Evolutionary conservation across 2,329 filamentous ascomycete species (phyloP).

Genomic region (Fusarium heterosporum): DNA sequence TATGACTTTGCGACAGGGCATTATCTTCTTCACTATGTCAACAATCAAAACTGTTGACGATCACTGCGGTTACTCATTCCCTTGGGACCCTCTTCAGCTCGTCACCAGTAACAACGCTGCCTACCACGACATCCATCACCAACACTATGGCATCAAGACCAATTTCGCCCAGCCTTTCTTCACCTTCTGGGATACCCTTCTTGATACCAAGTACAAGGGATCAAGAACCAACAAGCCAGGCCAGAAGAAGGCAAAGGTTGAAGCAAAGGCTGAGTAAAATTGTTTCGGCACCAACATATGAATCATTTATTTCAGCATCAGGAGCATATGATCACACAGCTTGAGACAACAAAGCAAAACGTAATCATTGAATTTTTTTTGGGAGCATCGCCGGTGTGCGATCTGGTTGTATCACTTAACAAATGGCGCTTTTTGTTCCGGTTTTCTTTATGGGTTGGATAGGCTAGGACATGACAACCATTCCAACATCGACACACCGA

Average conservation of each 20-base stretch:
- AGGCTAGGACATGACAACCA: slow-evolving; percentile 32
- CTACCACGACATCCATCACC: slow-evolving; percentile 98
- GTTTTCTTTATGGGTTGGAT: slow-evolving; percentile 36
- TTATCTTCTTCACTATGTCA: slow-evolving; percentile 88
- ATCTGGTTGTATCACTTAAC: slow-evolving; percentile 27
- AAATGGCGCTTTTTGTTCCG: slow-evolving; percentile 29
- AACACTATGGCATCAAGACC: slow-evolving; percentile 98
- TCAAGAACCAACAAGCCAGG: slow-evolving; percentile 59
- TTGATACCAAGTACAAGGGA: slow-evolving; percentile 86
- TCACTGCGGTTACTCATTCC: slow-evolving; percentile 95
- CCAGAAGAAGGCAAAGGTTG: slow-evolving; percentile 43
- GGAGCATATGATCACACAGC: slow-evolving; percentile 37
- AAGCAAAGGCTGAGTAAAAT: slow-evolving; percentile 24
- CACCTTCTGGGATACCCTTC: slow-evolving; percentile 89
- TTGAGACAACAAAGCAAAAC: slow-evolving; percentile 27
- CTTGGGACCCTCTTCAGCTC: slow-evolving; percentile 92
- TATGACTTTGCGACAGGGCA: slow-evolving; percentile 87
- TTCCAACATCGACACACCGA: slow-evolving; percentile 32
- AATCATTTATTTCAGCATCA: slow-evolving; percentile 38
- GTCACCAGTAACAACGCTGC: slow-evolving; percentile 94
- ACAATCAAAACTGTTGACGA: slow-evolving; percentile 98
- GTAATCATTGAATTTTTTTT: slow-evolving; percentile 10
- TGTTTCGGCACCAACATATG: slow-evolving; percentile 37
- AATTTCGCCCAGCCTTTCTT: slow-evolving; percentile 95
- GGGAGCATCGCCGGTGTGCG: slow-evolving; percentile 35